Percentiles rank a stretch among this genome's conserved stretches.
These are phyloP conservation scores for Wickerhamiella occidentalis DNA, from an alignment of 805 yeast species.

Conservation along the genomic window DNA sequence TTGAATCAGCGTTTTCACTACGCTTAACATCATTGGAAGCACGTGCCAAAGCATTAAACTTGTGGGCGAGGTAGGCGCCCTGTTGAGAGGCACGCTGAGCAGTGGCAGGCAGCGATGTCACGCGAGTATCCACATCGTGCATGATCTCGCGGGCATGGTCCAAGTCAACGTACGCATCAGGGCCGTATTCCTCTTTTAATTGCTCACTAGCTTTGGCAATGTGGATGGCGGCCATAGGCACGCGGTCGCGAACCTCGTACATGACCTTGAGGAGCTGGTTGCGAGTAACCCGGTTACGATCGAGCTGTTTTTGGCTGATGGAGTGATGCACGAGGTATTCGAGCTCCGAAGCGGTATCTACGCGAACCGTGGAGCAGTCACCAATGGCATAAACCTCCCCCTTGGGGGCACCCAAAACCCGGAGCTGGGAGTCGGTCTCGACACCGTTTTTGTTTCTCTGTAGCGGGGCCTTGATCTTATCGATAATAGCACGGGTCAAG, in stretches of 20 bases:
- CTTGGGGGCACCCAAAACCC: slow-evolving; percentile 54
- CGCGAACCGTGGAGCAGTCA: slow-evolving; percentile 56
- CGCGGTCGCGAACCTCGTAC: slow-evolving; percentile 16
- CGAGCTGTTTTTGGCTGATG: slow-evolving; percentile 33
- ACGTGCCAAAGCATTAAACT: slow-evolving; percentile 40
- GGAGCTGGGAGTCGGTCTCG: slow-evolving; percentile 60
- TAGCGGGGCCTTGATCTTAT: slow-evolving; percentile 31
- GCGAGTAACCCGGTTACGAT: slow-evolving; percentile 19
- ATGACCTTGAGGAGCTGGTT: slow-evolving; percentile 14
- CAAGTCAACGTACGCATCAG: slow-evolving; percentile 31
- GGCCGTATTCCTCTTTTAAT: slow-evolving; percentile 17
- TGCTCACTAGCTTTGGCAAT: slow-evolving; percentile 18
- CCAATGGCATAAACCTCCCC: slow-evolving; percentile 65
- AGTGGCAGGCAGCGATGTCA: slow-evolving; percentile 59
- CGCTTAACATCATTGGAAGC: slow-evolving; percentile 32
- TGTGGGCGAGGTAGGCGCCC: slow-evolving; percentile 52
- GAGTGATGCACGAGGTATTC: slow-evolving; percentile 36
- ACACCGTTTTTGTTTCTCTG: slow-evolving; percentile 60
- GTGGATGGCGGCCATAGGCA: slow-evolving; percentile 22
- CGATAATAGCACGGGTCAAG: slow-evolving; percentile 43
- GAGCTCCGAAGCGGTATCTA: slow-evolving; percentile 45
- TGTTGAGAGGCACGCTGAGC: slow-evolving; percentile 67
- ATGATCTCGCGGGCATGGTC: slow-evolving; percentile 40
- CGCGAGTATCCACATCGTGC: slow-evolving; percentile 46
- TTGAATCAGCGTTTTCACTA: slow-evolving; percentile 38